Percentiles rank a stretch among this genome's conserved stretches.
phyloP scores from a whole-genome alignment of 2,329 filamentous ascomycete genomes.

The Orbilia brochopaga region DNA sequence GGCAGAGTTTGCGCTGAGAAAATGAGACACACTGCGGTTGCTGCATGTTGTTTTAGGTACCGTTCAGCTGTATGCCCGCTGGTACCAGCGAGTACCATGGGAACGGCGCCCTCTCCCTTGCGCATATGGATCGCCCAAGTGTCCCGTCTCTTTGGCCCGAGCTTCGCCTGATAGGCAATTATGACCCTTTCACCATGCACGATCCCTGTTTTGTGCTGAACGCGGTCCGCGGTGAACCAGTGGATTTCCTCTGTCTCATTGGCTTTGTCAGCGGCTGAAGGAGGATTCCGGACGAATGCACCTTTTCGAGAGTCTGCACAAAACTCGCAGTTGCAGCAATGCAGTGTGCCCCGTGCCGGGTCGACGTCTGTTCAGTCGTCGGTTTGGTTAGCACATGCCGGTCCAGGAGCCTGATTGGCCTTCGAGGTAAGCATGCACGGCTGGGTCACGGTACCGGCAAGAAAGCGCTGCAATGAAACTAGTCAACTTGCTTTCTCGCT shows the following conservation, averaged over 20 bases:
- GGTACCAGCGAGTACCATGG: conserved; percentile 29
- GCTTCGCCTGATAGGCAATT: conserved; percentile 37
- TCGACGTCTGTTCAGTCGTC: background rate
- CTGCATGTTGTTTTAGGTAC: background rate
- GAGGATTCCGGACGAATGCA: background rate
- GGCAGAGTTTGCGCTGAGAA: background rate
- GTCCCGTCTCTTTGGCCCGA: conserved; percentile 15
- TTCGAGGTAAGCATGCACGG: background rate
- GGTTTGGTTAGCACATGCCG: background rate
- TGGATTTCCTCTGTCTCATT: background rate
- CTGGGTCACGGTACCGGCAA: background rate
- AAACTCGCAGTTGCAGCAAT: background rate
- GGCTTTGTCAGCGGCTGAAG: background rate
- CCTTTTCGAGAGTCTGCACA: background rate
- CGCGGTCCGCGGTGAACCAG: background rate
- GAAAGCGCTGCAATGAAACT: background rate
- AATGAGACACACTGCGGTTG: background rate
- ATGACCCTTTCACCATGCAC: conserved; percentile 11
- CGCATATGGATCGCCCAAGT: conserved; percentile 7
- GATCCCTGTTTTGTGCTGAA: conserved; percentile 15
- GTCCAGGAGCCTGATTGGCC: background rate
- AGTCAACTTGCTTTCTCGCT: background rate
- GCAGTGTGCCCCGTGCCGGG: background rate
- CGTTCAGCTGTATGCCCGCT: conserved; percentile 25
- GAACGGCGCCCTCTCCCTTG: conserved; percentile 34